phyloP scores from a whole-genome alignment of 1,139 yeast genomes.

The Candida sojae region DNA sequence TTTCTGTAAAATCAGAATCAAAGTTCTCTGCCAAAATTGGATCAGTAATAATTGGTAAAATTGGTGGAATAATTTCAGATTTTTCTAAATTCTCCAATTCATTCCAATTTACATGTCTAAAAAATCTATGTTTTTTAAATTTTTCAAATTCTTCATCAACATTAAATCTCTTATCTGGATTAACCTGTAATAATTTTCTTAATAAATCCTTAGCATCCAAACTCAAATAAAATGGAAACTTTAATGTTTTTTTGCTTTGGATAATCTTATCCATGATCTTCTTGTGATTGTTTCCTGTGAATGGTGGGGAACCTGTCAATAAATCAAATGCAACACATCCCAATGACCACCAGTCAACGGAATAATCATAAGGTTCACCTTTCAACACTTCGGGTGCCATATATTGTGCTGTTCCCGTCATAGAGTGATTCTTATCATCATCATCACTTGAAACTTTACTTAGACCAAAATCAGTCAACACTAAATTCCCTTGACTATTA shows the following conservation, averaged over 20 bases:
- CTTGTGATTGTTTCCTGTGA: constrained; percentile 85
- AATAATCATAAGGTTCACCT: constrained; percentile 82
- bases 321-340: constrained; percentile 90
- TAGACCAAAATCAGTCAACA: constrained; percentile 89
- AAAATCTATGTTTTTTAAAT: constrained; percentile 73
- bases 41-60: constrained; percentile 81
- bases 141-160: constrained; percentile 50
- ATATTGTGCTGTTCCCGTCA: constrained; percentile 93
- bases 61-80: constrained; percentile 63
- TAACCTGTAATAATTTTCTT: constrained; percentile 70
- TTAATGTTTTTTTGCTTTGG: constrained; percentile 61
- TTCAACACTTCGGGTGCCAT: constrained; percentile 94
- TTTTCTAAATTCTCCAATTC: constrained; percentile 50
- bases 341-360: constrained; percentile 97
- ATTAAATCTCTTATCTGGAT: constrained; percentile 73
- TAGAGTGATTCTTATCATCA: constrained; percentile 57
- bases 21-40: constrained; percentile 91
- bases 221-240: constrained; percentile 79
- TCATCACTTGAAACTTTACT: constrained; percentile 63
- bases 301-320: constrained; percentile 91
- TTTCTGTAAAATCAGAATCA: constrained; percentile 83
- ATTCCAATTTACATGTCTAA: constrained; percentile 80
- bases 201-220: constrained; percentile 84
- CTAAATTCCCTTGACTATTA: constrained; percentile 76
- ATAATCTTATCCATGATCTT: constrained; percentile 79